phyloP scores from a whole-genome alignment of 2,329 filamentous ascomycete species.

The Talaromyces marneffei region DNA sequence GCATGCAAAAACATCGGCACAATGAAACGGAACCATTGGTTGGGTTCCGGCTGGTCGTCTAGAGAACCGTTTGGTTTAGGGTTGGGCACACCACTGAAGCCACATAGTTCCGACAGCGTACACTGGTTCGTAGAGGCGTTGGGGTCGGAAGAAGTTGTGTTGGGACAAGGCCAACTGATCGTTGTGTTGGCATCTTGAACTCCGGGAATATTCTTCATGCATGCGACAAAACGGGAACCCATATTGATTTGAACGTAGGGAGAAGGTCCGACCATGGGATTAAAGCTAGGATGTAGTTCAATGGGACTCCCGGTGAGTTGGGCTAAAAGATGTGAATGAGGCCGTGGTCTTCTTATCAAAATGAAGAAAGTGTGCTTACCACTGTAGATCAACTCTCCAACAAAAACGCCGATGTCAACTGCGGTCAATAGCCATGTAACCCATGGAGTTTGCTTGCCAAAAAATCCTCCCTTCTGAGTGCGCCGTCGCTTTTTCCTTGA shows the following conservation, averaged over 20 bases:
- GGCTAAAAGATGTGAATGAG: constrained; percentile 18
- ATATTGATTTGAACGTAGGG: constrained; percentile 90
- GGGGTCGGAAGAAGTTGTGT: constrained; percentile 58
- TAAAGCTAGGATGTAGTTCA: constrained; percentile 74
- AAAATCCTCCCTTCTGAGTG: constrained; percentile 41
- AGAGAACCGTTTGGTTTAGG: constrained; percentile 48
- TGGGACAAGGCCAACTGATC: constrained; percentile 70
- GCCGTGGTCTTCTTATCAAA: not conserved
- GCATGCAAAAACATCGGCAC: constrained; percentile 92
- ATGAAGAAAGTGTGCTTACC: constrained; percentile 48
- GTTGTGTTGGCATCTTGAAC: constrained; percentile 33
- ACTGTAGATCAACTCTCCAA: constrained; percentile 79
- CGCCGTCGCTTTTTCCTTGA: constrained; percentile 13
- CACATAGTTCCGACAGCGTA: constrained; percentile 72
- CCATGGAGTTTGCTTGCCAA: constrained; percentile 59
- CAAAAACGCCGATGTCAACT: constrained; percentile 77
- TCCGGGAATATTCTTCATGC: constrained; percentile 70
- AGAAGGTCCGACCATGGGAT: constrained; percentile 95
- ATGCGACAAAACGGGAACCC: constrained; percentile 86
- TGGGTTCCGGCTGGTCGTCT: constrained; percentile 59
- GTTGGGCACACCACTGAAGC: constrained; percentile 70
- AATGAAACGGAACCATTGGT: constrained; percentile 98
- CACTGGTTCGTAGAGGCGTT: constrained; percentile 53
- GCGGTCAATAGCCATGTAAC: constrained; percentile 74
- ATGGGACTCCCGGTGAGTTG: constrained; percentile 66